These are phyloP conservation scores for Pseudomonodictys pantanalensis DNA, from an alignment of 495 filamentous ascomycete genomes.

Conservation along the genomic window DNA sequence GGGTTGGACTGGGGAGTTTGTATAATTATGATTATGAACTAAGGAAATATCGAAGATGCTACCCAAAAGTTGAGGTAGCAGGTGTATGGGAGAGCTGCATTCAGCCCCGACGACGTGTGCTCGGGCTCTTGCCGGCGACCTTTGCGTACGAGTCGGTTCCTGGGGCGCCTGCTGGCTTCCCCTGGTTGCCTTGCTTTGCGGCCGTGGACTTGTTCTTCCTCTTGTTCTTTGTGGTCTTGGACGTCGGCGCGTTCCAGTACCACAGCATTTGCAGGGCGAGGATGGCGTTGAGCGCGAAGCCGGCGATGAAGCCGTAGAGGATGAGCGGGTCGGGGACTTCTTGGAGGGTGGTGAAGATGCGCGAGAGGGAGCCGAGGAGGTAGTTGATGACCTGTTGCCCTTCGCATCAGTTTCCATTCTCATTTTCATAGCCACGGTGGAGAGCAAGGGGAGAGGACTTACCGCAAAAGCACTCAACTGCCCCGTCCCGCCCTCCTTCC, in stretches of 20 bases:
- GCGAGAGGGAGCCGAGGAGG: constrained; percentile 81
- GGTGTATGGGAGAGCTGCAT: no score
- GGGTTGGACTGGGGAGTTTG: no score
- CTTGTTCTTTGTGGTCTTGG: constrained; percentile 40
- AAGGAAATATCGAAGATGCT: no score
- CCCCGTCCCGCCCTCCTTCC: constrained; percentile 79
- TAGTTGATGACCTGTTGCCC: constrained; percentile 87
- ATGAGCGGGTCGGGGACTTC: constrained; percentile 95
- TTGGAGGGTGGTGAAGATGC: constrained; percentile 95
- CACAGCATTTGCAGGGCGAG: constrained; percentile 89
- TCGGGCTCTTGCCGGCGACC: constrained; percentile 25
- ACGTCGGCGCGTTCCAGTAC: constrained; percentile 83
- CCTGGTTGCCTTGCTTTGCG: constrained; percentile 7
- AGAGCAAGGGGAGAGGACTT: constrained; percentile 41
- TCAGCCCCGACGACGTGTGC: constrained; percentile 27
- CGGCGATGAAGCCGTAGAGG: constrained; percentile 86
- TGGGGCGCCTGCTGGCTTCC: constrained; percentile 13
- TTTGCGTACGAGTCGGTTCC: no score
- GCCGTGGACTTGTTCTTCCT: constrained; percentile 27
- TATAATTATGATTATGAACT: no score
- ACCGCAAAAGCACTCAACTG: constrained; percentile 96
- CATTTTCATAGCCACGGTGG: neutral
- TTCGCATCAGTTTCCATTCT: neutral
- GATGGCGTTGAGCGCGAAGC: constrained; percentile 80
- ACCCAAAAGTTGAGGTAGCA: no score